Evolutionary conservation across 2,329 filamentous ascomycete genomes (phyloP).

Genomic region (Exophiala sp.): DNA sequence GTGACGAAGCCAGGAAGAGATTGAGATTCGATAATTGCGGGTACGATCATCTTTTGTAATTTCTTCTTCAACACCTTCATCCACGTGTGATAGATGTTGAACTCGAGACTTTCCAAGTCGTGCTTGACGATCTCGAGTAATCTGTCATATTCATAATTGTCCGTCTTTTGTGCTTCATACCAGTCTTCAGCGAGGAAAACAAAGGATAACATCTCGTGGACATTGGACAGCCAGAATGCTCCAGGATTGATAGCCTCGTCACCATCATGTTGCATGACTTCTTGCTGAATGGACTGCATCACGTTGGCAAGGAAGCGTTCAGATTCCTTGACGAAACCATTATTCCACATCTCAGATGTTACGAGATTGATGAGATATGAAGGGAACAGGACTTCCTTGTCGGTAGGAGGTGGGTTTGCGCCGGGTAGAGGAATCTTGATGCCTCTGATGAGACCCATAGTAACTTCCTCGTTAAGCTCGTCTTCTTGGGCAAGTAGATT

Average conservation of each 20-base stretch:
- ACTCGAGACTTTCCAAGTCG: constrained; percentile 94
- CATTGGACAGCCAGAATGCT: constrained; percentile 98
- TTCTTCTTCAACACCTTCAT: constrained; percentile 99
- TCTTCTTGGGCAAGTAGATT: constrained; percentile 92
- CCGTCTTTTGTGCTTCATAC: constrained; percentile 99
- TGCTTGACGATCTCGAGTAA: constrained; percentile 98
- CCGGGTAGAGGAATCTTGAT: constrained; percentile 91
- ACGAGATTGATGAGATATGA: constrained; percentile 98
- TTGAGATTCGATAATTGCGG: constrained; percentile 97
- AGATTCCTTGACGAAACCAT: constrained; percentile 98
- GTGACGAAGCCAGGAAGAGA: constrained; percentile 97
- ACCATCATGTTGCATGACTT: constrained; percentile 98
- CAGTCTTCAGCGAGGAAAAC: constrained; percentile 98
- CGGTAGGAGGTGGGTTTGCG: constrained; percentile 82
- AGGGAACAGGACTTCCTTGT: constrained; percentile 98
- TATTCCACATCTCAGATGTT: constrained; percentile 99
- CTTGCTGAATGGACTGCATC: constrained; percentile 99
- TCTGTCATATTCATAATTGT: constrained; percentile 98
- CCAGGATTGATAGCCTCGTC: constrained; percentile 96
- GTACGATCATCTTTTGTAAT: constrained; percentile 98
- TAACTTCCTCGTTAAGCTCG: constrained; percentile 92
- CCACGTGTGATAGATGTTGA: constrained; percentile 99
- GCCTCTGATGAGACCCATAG: constrained; percentile 91
- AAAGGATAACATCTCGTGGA: constrained; percentile 99
- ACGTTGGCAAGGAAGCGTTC: constrained; percentile 98